phyloP scores from a whole-genome alignment of 2,329 filamentous ascomycete genomes.

The Talaromyces rugulosus region DNA sequence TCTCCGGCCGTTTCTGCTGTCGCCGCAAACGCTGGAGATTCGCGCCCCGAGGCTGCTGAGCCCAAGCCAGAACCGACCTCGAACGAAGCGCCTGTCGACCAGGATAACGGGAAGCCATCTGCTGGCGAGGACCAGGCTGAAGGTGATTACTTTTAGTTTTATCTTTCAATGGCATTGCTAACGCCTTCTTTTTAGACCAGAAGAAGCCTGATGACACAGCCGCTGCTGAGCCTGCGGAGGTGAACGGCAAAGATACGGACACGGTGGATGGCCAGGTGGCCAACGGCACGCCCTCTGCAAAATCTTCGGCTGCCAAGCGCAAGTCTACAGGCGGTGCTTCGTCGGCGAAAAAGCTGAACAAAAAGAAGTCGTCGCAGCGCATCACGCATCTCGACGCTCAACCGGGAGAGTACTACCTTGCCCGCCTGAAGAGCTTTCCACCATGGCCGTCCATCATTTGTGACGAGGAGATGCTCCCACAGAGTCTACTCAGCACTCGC shows the following conservation, averaged over 20 bases:
- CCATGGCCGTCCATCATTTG: slow-evolving; percentile 93
- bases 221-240: slow-evolving; percentile 20
- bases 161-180: slow-evolving; percentile 12
- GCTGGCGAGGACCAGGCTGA: slow-evolving; percentile 22
- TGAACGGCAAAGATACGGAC: slow-evolving; percentile 17
- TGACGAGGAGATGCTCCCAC: slow-evolving; percentile 89
- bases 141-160: slow-evolving; percentile 21
- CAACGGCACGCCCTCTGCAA: slow-evolving; percentile 49
- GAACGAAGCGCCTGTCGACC: slow-evolving; percentile 14
- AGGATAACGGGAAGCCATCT: slow-evolving; percentile 1
- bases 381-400: slow-evolving; percentile 72
- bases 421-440: slow-evolving; percentile 90
- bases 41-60: slow-evolving; percentile 25
- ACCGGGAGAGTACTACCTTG: slow-evolving; percentile 87
- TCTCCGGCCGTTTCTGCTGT: slow-evolving; percentile 29
- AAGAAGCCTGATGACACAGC: slow-evolving; percentile 28
- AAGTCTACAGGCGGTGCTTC: slow-evolving; percentile 66
- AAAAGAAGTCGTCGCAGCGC: slow-evolving; percentile 74
- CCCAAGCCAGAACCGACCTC: slow-evolving; percentile 19
- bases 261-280: slow-evolving; percentile 24
- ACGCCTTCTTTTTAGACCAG: slow-evolving; percentile 16
- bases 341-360: slow-evolving; percentile 73
- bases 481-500: slow-evolving; percentile 68
- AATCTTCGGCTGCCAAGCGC: slow-evolving; percentile 52
- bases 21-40: slow-evolving; percentile 27